Base-by-base conservation (phyloP, 768 basidiomycete genomes). In the Neoboletus brunneissimus region DNA sequence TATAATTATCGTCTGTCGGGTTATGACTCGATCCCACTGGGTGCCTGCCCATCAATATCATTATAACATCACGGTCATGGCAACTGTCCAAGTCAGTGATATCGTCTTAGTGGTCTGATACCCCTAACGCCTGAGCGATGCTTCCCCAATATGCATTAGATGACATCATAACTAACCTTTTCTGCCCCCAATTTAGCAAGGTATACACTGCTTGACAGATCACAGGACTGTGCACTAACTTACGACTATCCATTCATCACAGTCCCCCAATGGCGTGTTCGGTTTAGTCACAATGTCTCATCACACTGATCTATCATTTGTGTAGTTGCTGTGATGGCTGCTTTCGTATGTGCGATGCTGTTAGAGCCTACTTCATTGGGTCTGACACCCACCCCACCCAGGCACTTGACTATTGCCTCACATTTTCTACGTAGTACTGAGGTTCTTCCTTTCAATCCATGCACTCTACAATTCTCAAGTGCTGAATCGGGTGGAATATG, bases 321-420 rank as follows among this genome's bases (percentile, higher is more conserved):
- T 13, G 13, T 34, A 67, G 65, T 68, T 11, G 66, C 65, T 38
- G 65, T 55, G 0, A 18, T 67, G 47, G 56, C 58, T 5, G 23
- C 25, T 9, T 54, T 68, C 38, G 66, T 67, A 57, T 4, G 65
- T 45, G 12, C 4, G 12, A 40, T 46, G 7, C 1, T 22, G 3
- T 27, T 13, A 20, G 25, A 51, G 9, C 7, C n/a, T n/a, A n/a
- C n/a, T n/a, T 34, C 12, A n/a, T 16, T 20, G 6, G 16, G 37
- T 31, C 31, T 32, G 15, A 59, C 22, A 20, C 32, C 31, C 20
- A 25, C 18, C 12, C 20, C 6, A 5, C 45, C 13, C 32, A 29
- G 27, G 42, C 40, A 27, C 59, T 53, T 4, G 67, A 70, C 40
- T 68, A 70, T 41, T 68, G 55, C 31, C 42, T 68, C n/a, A 68